Evolutionary conservation across 2,329 filamentous ascomycete species (phyloP).

Genomic region (Gnomoniopsis smithogilvyi): DNA sequence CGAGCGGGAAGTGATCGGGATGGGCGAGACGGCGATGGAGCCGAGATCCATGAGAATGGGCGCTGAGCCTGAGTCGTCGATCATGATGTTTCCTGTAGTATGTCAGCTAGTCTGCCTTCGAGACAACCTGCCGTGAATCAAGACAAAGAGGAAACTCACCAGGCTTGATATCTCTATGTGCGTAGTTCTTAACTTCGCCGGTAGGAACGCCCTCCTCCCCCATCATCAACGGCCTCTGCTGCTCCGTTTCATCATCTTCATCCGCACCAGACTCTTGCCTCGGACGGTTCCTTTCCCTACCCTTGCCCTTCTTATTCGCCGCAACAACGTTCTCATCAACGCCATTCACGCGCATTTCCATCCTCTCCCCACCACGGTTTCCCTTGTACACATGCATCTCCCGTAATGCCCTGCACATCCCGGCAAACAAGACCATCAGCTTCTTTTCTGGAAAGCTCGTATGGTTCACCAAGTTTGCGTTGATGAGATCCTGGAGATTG

Average conservation of each 20-base stretch:
- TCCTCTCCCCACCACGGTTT: conserved; percentile 36
- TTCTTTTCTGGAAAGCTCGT: conserved; percentile 82
- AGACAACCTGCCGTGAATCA: too few species aligned
- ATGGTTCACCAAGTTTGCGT: conserved; percentile 96
- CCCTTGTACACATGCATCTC: conserved; percentile 89
- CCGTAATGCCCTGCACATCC: conserved; percentile 82
- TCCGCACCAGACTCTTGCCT: conserved; percentile 44
- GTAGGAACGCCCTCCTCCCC: conserved; percentile 65
- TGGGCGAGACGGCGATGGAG: conserved; percentile 82
- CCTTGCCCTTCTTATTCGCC: conserved; percentile 37
- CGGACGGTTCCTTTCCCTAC: conserved; percentile 24
- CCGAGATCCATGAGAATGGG: conserved; percentile 98
- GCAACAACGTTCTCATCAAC: conserved; percentile 35
- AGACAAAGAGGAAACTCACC: conserved; percentile 48
- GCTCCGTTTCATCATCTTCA: conserved; percentile 67
- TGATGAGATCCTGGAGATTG: conserved; percentile 97
- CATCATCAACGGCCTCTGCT: conserved; percentile 81
- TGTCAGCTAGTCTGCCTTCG: background rate
- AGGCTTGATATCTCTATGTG: conserved; percentile 96
- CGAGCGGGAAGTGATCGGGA: conserved; percentile 84
- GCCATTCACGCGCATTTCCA: conserved; percentile 44
- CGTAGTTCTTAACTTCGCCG: conserved; percentile 74
- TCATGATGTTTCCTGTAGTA: conserved; percentile 87
- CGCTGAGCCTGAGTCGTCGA: conserved; percentile 80
- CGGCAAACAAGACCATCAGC: conserved; percentile 86